Evolutionary conservation across 257 asterid species (phyloP).

Genomic region (Solanum rostratum): DNA sequence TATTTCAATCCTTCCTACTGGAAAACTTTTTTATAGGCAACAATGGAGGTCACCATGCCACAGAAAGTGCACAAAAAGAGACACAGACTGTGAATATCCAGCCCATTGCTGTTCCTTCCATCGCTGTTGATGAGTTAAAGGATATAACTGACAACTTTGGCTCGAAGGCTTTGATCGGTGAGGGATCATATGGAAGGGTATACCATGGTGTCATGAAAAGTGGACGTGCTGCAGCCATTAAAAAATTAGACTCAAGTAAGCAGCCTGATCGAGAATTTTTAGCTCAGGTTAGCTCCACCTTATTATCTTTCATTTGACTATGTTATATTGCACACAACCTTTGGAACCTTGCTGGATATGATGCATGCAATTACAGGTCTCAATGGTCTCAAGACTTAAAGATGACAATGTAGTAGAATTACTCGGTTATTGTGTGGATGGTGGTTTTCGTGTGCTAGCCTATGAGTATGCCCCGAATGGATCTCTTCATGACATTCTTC

Average conservation of each 20-base stretch:
- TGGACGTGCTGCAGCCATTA: constrained; percentile 65
- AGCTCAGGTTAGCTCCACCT: constrained; percentile 46
- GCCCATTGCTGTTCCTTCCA: constrained; percentile 64
- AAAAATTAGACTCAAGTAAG: constrained; percentile 72
- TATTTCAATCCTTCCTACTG: neutral
- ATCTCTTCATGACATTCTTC: constrained; percentile 88
- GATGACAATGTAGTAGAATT: constrained; percentile 71
- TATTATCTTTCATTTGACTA: neutral
- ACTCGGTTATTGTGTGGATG: constrained; percentile 84
- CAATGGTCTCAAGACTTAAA: constrained; percentile 84
- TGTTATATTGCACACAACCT: neutral
- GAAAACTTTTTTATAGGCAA: constrained; percentile 24
- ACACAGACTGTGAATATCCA: constrained; percentile 48
- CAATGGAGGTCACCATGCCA: constrained; percentile 39
- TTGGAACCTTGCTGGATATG: neutral
- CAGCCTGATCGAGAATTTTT: constrained; percentile 82
- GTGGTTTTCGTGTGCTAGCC: constrained; percentile 66
- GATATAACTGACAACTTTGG: constrained; percentile 64
- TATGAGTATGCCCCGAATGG: constrained; percentile 86
- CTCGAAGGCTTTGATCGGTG: constrained; percentile 59
- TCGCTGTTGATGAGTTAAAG: constrained; percentile 64
- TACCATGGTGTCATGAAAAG: constrained; percentile 53
- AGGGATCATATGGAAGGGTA: constrained; percentile 90
- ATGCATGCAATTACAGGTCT: constrained; percentile 36
- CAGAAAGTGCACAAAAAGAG: constrained; percentile 42